Base-by-base conservation (phyloP, 441 rosid species). In the Pelargonium cotyledonis region DNA sequence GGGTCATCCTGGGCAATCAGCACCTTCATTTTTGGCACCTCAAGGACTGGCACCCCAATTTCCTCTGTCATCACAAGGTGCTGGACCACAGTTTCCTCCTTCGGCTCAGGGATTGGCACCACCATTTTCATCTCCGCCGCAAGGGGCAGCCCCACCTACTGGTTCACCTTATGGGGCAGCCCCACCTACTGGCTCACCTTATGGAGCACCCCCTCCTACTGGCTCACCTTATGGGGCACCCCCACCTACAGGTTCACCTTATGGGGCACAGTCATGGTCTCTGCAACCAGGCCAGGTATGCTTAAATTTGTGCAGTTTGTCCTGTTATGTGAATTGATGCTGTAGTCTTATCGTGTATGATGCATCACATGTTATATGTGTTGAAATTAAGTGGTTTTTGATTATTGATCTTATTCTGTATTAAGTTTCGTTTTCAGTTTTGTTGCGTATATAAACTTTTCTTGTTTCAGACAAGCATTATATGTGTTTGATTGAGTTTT, bases 181-280 rank as follows among this genome's bases (percentile, higher is more conserved):
- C 11, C 64, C 65, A 11, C 72, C 53, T 38, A 23, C 44, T 0
- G 68, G 55, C 2, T 15, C 66, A 58, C 72, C 66, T 41, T 65
- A 26, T 23, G 66, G 65, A 0, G 18, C 83, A 65, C 78, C 83
- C 2, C 78, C 78, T 46, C 73, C 84, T 14, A 31, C 79, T 12
- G 77, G 78, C 78, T 73, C 79, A 65, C 85, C 94, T 63, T 89
- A 80, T 78, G 89, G 82, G 65, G 76, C 81, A 77, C 92, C 83
- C 2, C 78, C 78, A 40, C 73, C 84, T 14, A 31, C 79, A 9
- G 77, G 78, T 79, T 73, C 79, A 65, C 85, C 94, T 63, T 89
- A 80, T 78, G 89, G 82, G 65, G 76, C 81, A 77, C 92, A 79
- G 68, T 67, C 81, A 55, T 77, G 75, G 80, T 89, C 75, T 21